These are phyloP conservation scores for Pythium graminicola DNA, from an alignment of 352 stramenopile genomes.

Conservation along the genomic window DNA sequence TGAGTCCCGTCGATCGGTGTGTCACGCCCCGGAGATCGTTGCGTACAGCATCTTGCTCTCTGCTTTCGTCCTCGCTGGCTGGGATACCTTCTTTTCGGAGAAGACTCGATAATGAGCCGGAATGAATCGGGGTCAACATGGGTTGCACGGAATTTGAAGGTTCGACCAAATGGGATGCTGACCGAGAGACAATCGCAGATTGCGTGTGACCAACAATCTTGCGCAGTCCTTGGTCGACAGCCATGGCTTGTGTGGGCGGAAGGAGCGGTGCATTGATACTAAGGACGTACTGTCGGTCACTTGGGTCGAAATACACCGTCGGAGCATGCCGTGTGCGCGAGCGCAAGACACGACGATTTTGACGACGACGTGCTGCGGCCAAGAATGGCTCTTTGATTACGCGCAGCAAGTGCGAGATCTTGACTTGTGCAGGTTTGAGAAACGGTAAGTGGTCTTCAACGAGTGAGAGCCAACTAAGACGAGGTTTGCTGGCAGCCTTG, in stretches of 20 bases:
- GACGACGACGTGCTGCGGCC: neutral
- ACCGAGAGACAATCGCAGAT: neutral
- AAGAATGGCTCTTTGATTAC: slow-evolving; percentile 19
- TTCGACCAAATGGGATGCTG: neutral
- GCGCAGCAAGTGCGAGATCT: slow-evolving; percentile 12
- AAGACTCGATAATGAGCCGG: slow-evolving; percentile 18
- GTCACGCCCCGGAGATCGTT: slow-evolving; percentile 23
- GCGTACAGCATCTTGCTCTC: slow-evolving; percentile 11
- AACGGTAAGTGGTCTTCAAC: slow-evolving; percentile 21
- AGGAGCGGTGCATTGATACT: slow-evolving; percentile 15
- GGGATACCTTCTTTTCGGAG: slow-evolving; percentile 19
- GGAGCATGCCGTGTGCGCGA: slow-evolving; percentile 22
- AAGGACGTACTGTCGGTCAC: slow-evolving; percentile 18
- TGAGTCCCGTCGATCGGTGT: slow-evolving; percentile 12
- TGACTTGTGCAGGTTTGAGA: slow-evolving; percentile 8
- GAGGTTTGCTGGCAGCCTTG: slow-evolving; percentile 12
- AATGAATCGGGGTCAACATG: slow-evolving; percentile 12
- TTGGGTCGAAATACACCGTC: slow-evolving; percentile 17
- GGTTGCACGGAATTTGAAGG: neutral
- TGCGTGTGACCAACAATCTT: neutral
- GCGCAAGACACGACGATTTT: slow-evolving; percentile 14
- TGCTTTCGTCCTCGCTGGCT: slow-evolving; percentile 15
- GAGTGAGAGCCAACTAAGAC: slow-evolving; percentile 17
- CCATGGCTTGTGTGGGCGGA: slow-evolving; percentile 5
- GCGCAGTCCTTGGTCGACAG: neutral